Evolutionary conservation across 768 basidiomycete genomes (phyloP).

Genomic region (Agaricus subrufescens): DNA sequence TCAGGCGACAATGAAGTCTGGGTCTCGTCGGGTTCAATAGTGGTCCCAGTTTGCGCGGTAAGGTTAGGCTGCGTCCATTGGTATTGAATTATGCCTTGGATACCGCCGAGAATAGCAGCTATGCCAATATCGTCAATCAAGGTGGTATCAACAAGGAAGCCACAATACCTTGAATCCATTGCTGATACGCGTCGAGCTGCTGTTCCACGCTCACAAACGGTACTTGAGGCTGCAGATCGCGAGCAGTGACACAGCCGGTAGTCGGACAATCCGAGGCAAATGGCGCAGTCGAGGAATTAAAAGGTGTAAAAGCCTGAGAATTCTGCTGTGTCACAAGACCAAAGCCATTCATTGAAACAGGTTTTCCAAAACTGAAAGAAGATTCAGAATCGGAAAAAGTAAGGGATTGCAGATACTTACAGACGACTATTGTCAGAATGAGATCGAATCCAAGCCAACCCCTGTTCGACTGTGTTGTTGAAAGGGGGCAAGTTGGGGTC

Average conservation of each 20-base stretch:
- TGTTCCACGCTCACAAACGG: conserved; percentile 49
- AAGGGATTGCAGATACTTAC: conserved; percentile 27
- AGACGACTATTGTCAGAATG: conserved; percentile 39
- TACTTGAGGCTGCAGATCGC: conserved; percentile 15
- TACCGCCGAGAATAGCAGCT: conserved; percentile 37
- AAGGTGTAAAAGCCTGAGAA: conserved; percentile 53
- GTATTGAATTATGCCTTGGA: conserved; percentile 44
- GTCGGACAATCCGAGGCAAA: conserved; percentile 27
- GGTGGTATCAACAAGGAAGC: neutral
- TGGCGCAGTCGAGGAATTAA: conserved; percentile 46
- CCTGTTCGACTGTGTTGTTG: conserved; percentile 47
- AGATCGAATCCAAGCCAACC: conserved; percentile 49
- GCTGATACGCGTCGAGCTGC: conserved; percentile 46
- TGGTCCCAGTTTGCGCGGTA: conserved; percentile 41
- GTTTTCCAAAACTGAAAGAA: conserved; percentile 49
- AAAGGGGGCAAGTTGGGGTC: conserved; percentile 48
- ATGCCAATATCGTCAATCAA: neutral
- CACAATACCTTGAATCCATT: conserved; percentile 46
- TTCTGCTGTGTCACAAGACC: conserved; percentile 60
- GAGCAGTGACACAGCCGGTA: neutral
- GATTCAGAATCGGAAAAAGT: neutral
- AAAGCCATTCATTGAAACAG: conserved; percentile 47
- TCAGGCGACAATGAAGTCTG: conserved; percentile 27
- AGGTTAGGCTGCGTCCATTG: conserved; percentile 57
- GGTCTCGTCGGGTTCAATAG: conserved; percentile 29